A percentile compares a stretch with the other conserved stretches of the same genome.
phyloP scores from a whole-genome alignment of 2,329 filamentous ascomycete genomes.

The Cadophora luteo-olivacea region DNA sequence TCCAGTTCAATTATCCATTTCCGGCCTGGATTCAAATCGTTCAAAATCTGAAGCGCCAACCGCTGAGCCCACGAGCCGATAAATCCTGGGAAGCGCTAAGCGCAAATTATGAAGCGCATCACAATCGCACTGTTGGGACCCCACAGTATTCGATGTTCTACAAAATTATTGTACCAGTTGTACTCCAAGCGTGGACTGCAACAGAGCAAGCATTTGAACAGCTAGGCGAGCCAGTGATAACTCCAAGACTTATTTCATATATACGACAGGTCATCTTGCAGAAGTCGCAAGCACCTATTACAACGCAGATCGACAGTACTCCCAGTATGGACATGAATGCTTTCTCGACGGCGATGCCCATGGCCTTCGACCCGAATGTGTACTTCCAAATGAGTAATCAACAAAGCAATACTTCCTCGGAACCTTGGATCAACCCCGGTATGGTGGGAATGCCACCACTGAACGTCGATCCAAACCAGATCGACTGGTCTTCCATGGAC shows the following conservation, averaged over 20 bases:
- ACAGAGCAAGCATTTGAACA: constrained; percentile 32
- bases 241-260: constrained; percentile 37
- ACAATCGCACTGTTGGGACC: constrained; percentile 1
- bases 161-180: constrained; percentile 34
- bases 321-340: constrained; percentile 16
- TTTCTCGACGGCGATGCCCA: constrained; percentile 27
- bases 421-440: constrained; percentile 22
- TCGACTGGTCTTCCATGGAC: constrained; percentile 43
- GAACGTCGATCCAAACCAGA: constrained; percentile 37
- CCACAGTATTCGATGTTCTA: constrained; percentile 13
- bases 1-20: constrained; percentile 44
- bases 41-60: constrained; percentile 41
- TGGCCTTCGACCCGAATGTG: constrained; percentile 23
- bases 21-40: constrained; percentile 45
- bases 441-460: constrained; percentile 30
- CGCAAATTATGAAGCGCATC: constrained; percentile 38
- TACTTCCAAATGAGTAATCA: constrained; percentile 27
- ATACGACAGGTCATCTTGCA: constrained; percentile 33
- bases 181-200: constrained; percentile 40
- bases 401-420: constrained; percentile 17
- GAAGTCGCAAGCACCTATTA: constrained; percentile 18
- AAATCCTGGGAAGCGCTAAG: constrained; percentile 42
- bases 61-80: constrained; percentile 38
- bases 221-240: constrained; percentile 29
- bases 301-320: constrained; percentile 1